Percentiles rank a stretch among this genome's conserved stretches.
Evolutionary conservation across 352 stramenopile genomes (phyloP).

Genomic region (Phytophthora crassamura): DNA sequence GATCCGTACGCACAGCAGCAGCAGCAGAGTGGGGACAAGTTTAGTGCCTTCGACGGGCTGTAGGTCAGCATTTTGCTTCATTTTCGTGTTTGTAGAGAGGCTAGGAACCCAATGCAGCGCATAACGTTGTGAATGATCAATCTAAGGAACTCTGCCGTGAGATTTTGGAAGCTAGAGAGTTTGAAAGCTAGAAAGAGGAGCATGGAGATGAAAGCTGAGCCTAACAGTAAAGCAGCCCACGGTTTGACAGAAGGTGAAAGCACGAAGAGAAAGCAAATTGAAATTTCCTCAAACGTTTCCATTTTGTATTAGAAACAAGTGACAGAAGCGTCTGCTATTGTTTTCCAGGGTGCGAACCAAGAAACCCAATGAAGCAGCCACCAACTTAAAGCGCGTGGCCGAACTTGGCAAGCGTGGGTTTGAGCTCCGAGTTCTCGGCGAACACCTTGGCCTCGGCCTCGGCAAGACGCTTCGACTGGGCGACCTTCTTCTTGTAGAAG

Average conservation of each 20-base stretch:
- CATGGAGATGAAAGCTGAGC: too few relatives aligned
- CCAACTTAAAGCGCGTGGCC: conserved; percentile 76
- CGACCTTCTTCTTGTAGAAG: conserved; percentile 98
- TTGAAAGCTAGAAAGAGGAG: too few relatives aligned
- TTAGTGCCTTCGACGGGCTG: conserved; percentile 83
- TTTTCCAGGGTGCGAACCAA: conserved; percentile 36
- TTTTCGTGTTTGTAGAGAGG: conserved; percentile 47
- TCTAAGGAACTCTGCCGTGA: background rate
- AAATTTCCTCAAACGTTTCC: conserved; percentile 51
- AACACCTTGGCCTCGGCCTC: conserved; percentile 92
- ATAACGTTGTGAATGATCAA: conserved; percentile 24
- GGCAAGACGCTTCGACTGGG: conserved; percentile 89
- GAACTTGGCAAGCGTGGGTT: conserved; percentile 85
- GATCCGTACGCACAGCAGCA: conserved; percentile 61
- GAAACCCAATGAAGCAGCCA: conserved; percentile 31
- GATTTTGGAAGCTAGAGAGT: too few relatives aligned
- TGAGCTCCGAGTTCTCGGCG: conserved; percentile 84
- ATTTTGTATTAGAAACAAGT: conserved; percentile 45
- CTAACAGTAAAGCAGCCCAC: too few relatives aligned
- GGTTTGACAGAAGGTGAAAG: background rate
- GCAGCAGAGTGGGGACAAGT: conserved; percentile 66
- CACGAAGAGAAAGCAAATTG: conserved; percentile 1
- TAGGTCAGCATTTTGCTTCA: conserved; percentile 39
- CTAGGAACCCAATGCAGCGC: conserved; percentile 21
- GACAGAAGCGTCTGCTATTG: conserved; percentile 30